Percentiles rank a stretch among this genome's conserved stretches.
Evolutionary conservation across 2,329 filamentous ascomycete species (phyloP).

Genomic region (Diaporthe sp.): DNA sequence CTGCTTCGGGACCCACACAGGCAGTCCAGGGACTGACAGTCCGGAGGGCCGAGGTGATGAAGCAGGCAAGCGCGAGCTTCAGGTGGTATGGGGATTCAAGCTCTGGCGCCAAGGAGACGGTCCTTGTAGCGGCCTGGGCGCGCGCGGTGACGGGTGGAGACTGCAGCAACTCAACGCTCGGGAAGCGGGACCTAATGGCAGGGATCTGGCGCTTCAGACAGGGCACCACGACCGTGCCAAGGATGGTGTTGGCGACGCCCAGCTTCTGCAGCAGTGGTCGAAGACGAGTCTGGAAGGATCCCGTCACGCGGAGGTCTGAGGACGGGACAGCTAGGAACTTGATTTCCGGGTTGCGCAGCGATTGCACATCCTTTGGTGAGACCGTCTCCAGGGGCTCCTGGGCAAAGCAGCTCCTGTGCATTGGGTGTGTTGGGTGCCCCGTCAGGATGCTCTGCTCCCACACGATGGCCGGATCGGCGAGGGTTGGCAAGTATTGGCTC

Average conservation of each 20-base stretch:
- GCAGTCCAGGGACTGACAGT: slow-evolving; percentile 22
- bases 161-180: slow-evolving; percentile 1
- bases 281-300: slow-evolving; percentile 12
- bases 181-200: slow-evolving; percentile 27
- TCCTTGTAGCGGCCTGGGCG: slow-evolving; percentile 29
- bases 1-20: slow-evolving; percentile 15
- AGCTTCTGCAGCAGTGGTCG: slow-evolving; percentile 11
- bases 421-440: slow-evolving; percentile 18
- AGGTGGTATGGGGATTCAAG: slow-evolving; percentile 24
- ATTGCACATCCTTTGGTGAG: slow-evolving; percentile 1
- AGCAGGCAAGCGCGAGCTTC: slow-evolving; percentile 19
- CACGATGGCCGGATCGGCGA: slow-evolving; percentile 12
- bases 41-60: slow-evolving; percentile 23
- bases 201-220: slow-evolving; percentile 22
- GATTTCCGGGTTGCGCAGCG: slow-evolving; percentile 6
- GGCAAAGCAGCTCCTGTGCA: slow-evolving; percentile 26
- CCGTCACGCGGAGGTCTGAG: not conserved
- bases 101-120: slow-evolving; percentile 22
- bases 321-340: slow-evolving; percentile 4
- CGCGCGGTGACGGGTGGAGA: slow-evolving; percentile 24
- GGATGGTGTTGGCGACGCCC: slow-evolving; percentile 2
- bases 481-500: not conserved
- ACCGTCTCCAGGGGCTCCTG: slow-evolving; percentile 11
- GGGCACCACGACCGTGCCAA: slow-evolving; percentile 14
- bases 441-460: slow-evolving; percentile 28